Evolutionary conservation across 352 stramenopile genomes (phyloP).

Genomic region (Globisporangium emineosum): DNA sequence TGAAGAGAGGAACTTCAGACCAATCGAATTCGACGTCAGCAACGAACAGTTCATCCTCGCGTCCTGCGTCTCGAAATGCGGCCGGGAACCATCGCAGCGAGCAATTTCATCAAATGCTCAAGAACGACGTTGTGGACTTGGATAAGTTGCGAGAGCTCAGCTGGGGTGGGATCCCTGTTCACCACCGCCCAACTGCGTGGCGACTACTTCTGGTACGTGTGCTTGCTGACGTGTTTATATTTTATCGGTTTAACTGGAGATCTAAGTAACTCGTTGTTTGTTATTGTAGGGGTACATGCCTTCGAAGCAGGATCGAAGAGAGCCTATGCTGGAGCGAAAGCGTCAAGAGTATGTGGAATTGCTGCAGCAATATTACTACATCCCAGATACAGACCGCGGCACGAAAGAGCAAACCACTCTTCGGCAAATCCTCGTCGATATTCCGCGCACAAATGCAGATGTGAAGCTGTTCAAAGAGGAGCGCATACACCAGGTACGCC

Average conservation of each 20-base stretch:
- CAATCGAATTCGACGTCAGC: not conserved
- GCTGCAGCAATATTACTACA: constrained; percentile 96
- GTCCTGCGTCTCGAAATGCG: constrained; percentile 51
- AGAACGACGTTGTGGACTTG: constrained; percentile 84
- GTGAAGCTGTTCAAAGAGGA: constrained; percentile 97
- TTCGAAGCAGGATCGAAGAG: constrained; percentile 90
- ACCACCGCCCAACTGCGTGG: constrained; percentile 91
- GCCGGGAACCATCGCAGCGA: constrained; percentile 66
- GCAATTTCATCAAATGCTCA: constrained; percentile 67
- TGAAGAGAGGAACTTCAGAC: constrained; percentile 15
- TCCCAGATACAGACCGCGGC: constrained; percentile 92
- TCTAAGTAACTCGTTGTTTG: not conserved
- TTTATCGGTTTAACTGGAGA: not conserved
- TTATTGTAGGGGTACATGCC: constrained; percentile 90
- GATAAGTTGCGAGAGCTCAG: constrained; percentile 87
- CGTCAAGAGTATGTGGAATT: constrained; percentile 96
- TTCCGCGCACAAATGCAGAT: constrained; percentile 96
- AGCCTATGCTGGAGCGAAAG: constrained; percentile 92
- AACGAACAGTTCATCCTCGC: not conserved
- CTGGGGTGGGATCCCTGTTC: constrained; percentile 90
- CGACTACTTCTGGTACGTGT: constrained; percentile 91
- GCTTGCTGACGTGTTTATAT: not conserved
- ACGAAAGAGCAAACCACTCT: constrained; percentile 96
- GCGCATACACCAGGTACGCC: constrained; percentile 77
- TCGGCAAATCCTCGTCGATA: constrained; percentile 97